phyloP scores from a whole-genome alignment of 495 filamentous ascomycete species.

The Lichina pygmaea region DNA sequence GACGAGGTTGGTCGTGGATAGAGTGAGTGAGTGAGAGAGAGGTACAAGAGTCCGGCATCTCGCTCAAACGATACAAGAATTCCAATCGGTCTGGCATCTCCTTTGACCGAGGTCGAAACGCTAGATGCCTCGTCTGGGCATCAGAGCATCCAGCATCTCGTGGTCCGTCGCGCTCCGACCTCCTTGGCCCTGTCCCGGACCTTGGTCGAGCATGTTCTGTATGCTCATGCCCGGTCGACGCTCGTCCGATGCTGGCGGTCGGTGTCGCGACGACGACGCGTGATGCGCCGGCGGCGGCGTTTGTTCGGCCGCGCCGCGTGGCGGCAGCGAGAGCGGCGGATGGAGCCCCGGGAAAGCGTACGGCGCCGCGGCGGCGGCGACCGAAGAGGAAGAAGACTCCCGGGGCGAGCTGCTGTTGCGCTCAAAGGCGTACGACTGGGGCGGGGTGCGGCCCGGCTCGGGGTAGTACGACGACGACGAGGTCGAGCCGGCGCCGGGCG shows the following conservation, averaged over 20 bases:
- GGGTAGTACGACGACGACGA: constrained; percentile 11
- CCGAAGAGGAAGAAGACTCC: neutral
- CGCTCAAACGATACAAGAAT: too few relatives aligned
- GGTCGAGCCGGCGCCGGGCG: constrained; percentile 17
- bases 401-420: neutral
- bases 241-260: constrained; percentile 6
- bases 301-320: neutral
- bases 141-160: constrained; percentile 26
- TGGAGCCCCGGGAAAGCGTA: constrained; percentile 2
- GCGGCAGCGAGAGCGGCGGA: constrained; percentile 10
- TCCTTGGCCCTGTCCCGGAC: constrained; percentile 14
- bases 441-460: constrained; percentile 21
- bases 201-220: constrained; percentile 18
- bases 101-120: too few relatives aligned
- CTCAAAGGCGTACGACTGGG: constrained; percentile 14
- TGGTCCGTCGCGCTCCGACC: constrained; percentile 19
- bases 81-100: too few relatives aligned
- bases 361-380: constrained; percentile 11
- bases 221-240: constrained; percentile 22
- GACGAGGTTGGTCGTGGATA: neutral
- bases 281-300: constrained; percentile 4
- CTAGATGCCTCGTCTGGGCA: neutral
- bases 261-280: constrained; percentile 4
- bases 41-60: too few relatives aligned
- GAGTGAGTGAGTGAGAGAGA: neutral